Conservation (phyloP, 768 basidiomycete species). For the Boletus edulis region DNA sequence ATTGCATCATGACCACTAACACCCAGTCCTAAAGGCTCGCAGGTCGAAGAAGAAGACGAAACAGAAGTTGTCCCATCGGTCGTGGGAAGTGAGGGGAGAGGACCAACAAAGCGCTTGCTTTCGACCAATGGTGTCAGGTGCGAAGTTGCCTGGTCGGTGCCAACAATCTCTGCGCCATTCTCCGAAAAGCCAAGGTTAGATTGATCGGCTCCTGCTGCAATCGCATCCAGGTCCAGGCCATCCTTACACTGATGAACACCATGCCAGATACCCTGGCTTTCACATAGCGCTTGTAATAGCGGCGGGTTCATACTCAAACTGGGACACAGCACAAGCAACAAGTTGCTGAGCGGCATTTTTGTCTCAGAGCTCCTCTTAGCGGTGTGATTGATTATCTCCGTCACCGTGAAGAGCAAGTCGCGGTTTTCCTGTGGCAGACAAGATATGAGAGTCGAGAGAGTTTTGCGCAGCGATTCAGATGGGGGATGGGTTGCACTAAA, state of each 20-base stretch:
- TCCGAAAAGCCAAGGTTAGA: not conserved
- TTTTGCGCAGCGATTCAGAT: conserved; percentile 54
- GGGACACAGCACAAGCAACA: conserved; percentile 86
- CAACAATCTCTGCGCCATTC: not conserved
- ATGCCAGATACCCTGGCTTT: conserved; percentile 67
- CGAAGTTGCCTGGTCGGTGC: not conserved
- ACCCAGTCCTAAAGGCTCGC: conserved; percentile 1
- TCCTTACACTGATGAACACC: conserved; percentile 16
- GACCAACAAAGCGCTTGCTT: conserved; percentile 17
- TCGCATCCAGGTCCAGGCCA: not conserved
- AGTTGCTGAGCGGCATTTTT: conserved; percentile 90
- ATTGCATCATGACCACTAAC: not conserved
- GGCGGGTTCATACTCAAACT: conserved; percentile 78
- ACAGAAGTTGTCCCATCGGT: not conserved
- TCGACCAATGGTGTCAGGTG: conserved; percentile 7
- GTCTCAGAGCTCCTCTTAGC: conserved; percentile 67
- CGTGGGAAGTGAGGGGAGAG: conserved; percentile 27
- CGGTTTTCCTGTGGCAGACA: conserved; percentile 78
- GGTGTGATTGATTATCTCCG: conserved; percentile 76
- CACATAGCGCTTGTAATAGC: conserved; percentile 69
- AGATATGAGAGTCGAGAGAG: conserved; percentile 60
- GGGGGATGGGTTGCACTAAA: conserved; percentile 60
- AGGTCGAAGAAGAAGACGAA: conserved; percentile 3
- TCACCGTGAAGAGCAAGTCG: conserved; percentile 80
- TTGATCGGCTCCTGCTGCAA: not conserved